Base-by-base conservation (phyloP, 345 rosid genomes). In the Raphanus raphanistrum region DNA sequence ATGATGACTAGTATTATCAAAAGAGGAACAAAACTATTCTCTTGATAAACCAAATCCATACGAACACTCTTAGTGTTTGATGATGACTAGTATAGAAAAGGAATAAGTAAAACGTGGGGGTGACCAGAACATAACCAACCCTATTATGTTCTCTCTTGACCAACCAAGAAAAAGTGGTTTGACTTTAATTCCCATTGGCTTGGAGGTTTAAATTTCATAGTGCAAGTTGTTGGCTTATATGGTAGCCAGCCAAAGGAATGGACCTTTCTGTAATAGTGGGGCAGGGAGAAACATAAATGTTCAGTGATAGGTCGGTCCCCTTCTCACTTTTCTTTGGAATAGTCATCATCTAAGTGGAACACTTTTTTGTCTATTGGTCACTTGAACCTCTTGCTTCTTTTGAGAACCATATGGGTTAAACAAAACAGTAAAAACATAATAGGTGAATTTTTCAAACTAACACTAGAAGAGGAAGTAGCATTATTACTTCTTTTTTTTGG, bases 101-200 rank as follows among this genome's bases (percentile, higher is more conserved):
- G 54, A 48, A 48, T 48, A 48, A 48, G 54, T 48, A 48, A 48
- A 16, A 48, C 54, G 54, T 48, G 65, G 63, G 27, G 13, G 68
- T 59, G 73, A 48, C 64, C 33, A 72, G 28, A 60, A 50, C 61
- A 15, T 57, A 66, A 72, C 54, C 31, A 31, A 79, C 4, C 57
- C 38, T 79, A 63, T 74, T 71, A 57, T 79, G 27, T 68, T 54
- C 57, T 62, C 45, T 36, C 58, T 61, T 79, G 75, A 63, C 79
- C 71, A 69, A 74, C 54, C 57, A 38, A 11, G 21, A 21, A 32
- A 62, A 79, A 69, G 13, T 55, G 61, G 52, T 55, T 62, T 63
- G 72, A 63, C 72, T 64, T 48, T 43, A n/a, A 54, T 70, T 80
- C 79, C 82, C 68, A 80, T 80, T 80, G 79, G 79, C 29, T 80